Conservation (phyloP, 2,329 filamentous ascomycete species). For the Ophiobolus disseminans region DNA sequence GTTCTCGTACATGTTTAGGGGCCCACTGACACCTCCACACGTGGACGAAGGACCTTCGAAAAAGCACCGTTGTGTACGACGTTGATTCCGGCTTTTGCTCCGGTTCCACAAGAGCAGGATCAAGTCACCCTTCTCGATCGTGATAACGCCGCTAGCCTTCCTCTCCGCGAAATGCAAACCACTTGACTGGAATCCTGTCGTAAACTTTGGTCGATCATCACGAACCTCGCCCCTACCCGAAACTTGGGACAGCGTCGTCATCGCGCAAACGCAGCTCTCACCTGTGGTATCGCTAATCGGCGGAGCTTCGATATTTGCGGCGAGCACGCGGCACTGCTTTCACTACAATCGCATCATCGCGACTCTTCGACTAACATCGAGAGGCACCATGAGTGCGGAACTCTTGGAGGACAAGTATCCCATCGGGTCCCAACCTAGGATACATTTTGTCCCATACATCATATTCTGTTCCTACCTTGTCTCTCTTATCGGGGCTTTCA, state of each 20-base stretch:
- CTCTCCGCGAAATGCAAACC: slow-evolving; percentile 3
- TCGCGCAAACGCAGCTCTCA: no score
- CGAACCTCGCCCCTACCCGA: neutral
- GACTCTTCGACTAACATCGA: neutral
- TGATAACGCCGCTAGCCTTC: neutral
- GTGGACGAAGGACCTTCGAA: slow-evolving; percentile 1
- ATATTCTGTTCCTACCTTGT: slow-evolving; percentile 64
- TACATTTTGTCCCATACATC: slow-evolving; percentile 55
- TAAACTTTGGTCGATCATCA: neutral
- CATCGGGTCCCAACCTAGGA: slow-evolving; percentile 45
- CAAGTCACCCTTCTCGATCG: neutral
- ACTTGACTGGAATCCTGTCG: slow-evolving; percentile 1
- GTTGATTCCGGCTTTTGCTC: neutral
- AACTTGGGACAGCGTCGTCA: no score
- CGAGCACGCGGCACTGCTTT: no score
- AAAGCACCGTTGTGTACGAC: slow-evolving; percentile 11
- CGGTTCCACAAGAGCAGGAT: neutral
- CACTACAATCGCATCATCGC: no score
- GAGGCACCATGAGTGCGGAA: slow-evolving; percentile 20
- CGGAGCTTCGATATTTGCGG: no score
- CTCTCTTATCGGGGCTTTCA: slow-evolving; percentile 77
- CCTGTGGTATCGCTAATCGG: no score
- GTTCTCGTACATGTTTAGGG: slow-evolving; percentile 2
- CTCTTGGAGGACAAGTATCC: slow-evolving; percentile 37
- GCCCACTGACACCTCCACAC: slow-evolving; percentile 2